Evolutionary conservation across 2,329 filamentous ascomycete species (phyloP), one percentile per base, ranked within the genome.

Genomic region (Plectosphaerella sp.): DNA sequence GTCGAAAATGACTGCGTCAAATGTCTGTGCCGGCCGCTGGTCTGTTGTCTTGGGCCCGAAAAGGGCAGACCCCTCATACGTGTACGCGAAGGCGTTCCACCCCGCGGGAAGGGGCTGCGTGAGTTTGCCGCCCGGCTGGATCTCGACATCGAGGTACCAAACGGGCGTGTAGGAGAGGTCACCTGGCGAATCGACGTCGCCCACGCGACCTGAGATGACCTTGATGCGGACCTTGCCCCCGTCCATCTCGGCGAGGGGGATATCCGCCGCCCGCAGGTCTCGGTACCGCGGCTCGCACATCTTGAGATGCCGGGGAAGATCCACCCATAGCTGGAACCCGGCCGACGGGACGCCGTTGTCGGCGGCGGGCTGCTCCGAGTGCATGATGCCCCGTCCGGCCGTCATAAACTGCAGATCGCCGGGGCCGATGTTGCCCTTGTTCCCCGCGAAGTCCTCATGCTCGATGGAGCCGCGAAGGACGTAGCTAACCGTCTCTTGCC

Each of bases 351-450:
- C 82, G 48, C 89, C 89, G 66, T 94, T 88, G 65, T 91, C 90
- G 64, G 89, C 83, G 50, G 82, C 80, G 10, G 93, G 93, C 91
- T 97, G 97, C 72, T 97, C 93, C 37, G 92, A 90, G 70, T 97
- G 93, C 70, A 97, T 88, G 62, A 97, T 95, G 43, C 93, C 93
- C 18, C 80, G 77, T 4, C 93, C 93, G 1, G 93, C 93, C 0
- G 93, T 97, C 93, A 97, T 97, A 78, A 97, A 97, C 67, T 97
- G 93, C 47, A 97, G 73, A 66, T 97, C 93, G n/a, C 93, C 93
- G 0, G 88, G 72, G 54, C 87, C 79, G 59, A 97, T 90, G 4
- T 88, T 93, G 52, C 93, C 93, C 48, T 80, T 80, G 73, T 94
- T 86, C 14, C 91, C 91, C 2, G 89, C 86, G 61, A 96, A 96